These are phyloP conservation scores for Staphylotrichum longicolle DNA, from an alignment of 495 filamentous ascomycete species.

Conservation along the genomic window DNA sequence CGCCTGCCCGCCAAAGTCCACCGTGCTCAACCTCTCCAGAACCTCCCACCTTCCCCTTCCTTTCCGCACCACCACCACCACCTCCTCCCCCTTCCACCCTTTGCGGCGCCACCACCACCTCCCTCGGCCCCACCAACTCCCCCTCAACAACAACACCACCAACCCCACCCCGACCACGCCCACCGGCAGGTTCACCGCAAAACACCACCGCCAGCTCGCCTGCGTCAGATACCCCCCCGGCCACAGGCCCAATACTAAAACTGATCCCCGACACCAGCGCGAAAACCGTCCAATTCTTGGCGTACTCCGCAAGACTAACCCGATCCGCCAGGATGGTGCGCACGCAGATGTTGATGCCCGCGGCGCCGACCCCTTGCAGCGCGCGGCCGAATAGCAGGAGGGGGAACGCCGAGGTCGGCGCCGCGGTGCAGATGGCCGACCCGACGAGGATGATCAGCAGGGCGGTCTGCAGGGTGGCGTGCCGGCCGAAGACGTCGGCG, in stretches of 20 bases:
- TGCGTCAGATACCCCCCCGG: slow-evolving; percentile 48
- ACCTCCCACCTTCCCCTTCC: slow-evolving; percentile 26
- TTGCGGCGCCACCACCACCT: background rate
- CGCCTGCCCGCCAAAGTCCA: slow-evolving; percentile 55
- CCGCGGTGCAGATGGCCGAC: slow-evolving; percentile 42
- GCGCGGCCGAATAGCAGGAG: slow-evolving; percentile 58
- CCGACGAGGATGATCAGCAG: slow-evolving; percentile 25
- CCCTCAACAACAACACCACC: slow-evolving; percentile 43
- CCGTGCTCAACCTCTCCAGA: slow-evolving; percentile 42
- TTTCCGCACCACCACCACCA: slow-evolving; percentile 13
- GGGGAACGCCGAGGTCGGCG: slow-evolving; percentile 49
- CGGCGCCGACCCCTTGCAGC: slow-evolving; percentile 55
- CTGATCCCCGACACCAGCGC: slow-evolving; percentile 49
- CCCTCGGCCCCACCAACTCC: slow-evolving; percentile 39
- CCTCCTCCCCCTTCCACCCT: background rate
- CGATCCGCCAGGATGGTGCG: slow-evolving; percentile 57
- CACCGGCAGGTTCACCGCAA: slow-evolving; percentile 56
- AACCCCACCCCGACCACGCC: slow-evolving; percentile 39
- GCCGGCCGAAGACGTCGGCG: slow-evolving; percentile 57
- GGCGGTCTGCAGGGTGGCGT: slow-evolving; percentile 22
- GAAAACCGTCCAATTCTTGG: slow-evolving; percentile 58
- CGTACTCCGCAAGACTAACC: slow-evolving; percentile 55
- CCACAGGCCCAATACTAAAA: slow-evolving; percentile 55
- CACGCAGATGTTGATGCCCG: slow-evolving; percentile 54
- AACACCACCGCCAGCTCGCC: slow-evolving; percentile 58